These are phyloP conservation scores for Gossypium davidsonii DNA, from an alignment of 441 rosid species.

Conservation along the genomic window DNA sequence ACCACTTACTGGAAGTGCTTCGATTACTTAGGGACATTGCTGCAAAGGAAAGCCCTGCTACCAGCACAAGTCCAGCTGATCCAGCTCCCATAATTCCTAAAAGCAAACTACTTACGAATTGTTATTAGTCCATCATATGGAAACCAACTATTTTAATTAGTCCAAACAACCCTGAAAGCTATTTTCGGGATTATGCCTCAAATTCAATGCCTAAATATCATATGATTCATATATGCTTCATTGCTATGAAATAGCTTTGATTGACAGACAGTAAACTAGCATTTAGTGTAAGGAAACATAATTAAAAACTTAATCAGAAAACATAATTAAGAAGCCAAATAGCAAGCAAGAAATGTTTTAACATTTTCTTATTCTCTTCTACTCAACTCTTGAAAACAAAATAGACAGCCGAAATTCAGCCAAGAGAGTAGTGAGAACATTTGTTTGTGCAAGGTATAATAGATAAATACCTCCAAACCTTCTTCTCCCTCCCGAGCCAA, in stretches of 20 bases:
- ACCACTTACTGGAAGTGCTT: conserved; percentile 47
- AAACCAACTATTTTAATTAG: not conserved
- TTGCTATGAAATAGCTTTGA: not conserved
- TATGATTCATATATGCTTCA: not conserved
- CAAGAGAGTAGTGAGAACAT: not conserved
- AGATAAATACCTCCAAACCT: conserved; percentile 45
- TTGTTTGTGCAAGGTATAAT: not conserved
- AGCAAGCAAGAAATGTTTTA: not conserved
- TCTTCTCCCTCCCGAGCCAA: conserved; percentile 34
- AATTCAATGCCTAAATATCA: not conserved
- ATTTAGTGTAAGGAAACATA: not conserved
- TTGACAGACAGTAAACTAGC: not conserved
- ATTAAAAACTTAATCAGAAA: not conserved
- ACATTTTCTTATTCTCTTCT: not conserved
- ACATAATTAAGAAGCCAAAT: not conserved
- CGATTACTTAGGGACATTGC: conserved; percentile 53
- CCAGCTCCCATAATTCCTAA: conserved; percentile 83
- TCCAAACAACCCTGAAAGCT: not conserved
- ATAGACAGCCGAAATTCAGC: not conserved
- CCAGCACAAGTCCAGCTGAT: conserved; percentile 54
- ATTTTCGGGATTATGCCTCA: not conserved
- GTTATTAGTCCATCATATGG: conserved; percentile 53
- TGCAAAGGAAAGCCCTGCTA: conserved; percentile 54
- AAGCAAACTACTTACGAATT: conserved; percentile 56
- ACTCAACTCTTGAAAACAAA: not conserved